Base-by-base conservation (phyloP, 495 filamentous ascomycete species). In the Xylaria longipes region DNA sequence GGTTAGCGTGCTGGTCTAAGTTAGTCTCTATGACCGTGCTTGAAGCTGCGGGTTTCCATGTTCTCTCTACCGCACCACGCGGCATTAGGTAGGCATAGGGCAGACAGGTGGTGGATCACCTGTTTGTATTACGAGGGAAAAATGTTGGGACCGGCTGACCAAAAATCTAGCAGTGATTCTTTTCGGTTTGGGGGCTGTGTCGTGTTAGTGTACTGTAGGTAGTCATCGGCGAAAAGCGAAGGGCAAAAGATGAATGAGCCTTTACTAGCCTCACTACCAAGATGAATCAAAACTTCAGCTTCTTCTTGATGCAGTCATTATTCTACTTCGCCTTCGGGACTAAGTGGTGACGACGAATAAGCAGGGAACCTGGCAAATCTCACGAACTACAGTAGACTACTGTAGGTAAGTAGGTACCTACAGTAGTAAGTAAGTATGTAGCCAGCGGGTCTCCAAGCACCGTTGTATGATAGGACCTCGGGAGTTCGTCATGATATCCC, bases 161-260 rank as follows among this genome's bases (percentile, higher is more conserved):
- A 33, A 22, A 25, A n/a, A 56, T 20, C 31, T n/a, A 25, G 33
- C 31, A 54, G 62, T 66, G 20, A 60, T 60, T 65, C 37, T 43
- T 37, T 50, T 41, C 14, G 11, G 9, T 25, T 68, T 68, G 66
- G 66, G 66, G 50, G 66, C 65, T 57, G 39, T 68, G 33, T 37
- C 25, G 39, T 68, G 54, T 46, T 45, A 35, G 37, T 43, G 20
- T 27, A 43, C 27, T 45, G n/a, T n/a, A n/a, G n/a, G n/a, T n/a
- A 54, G 35, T 27, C 66, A 15, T 68, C 52, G 66, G 66, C 66
- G 65, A 56, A 68, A 11, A 35, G 66, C 66, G 66, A 68, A 58
- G 48, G 25, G 65, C 46, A 41, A 65, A 33, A 27, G n/a, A 22
- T 29, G 7, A 9, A n/a, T 35, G 45, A 48, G 45, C 6, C 20